Conservation (phyloP, 2,329 filamentous ascomycete species). For the Pyrenophora teres region DNA sequence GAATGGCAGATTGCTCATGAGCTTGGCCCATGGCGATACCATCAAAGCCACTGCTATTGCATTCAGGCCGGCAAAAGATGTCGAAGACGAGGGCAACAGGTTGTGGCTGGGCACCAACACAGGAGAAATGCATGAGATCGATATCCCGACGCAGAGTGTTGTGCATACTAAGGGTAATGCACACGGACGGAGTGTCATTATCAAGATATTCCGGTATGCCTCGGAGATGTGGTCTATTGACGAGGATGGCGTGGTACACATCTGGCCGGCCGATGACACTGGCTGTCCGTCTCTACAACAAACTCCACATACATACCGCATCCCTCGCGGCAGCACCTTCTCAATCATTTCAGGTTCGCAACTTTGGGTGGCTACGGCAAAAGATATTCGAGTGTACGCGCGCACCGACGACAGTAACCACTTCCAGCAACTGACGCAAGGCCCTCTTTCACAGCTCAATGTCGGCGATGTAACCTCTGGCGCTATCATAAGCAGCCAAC, state of each 20-base stretch:
- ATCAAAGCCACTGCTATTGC: constrained; percentile 78
- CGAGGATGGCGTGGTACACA: constrained; percentile 80
- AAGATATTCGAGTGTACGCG: constrained; percentile 82
- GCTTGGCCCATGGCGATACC: constrained; percentile 80
- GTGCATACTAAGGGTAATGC: constrained; percentile 70
- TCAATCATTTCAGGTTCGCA: constrained; percentile 85
- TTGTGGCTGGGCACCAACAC: constrained; percentile 90
- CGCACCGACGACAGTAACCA: constrained; percentile 70
- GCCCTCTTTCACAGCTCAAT: constrained; percentile 71
- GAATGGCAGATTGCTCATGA: constrained; percentile 81
- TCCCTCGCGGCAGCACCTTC: constrained; percentile 82
- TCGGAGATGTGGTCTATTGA: constrained; percentile 95
- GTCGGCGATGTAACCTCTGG: constrained; percentile 89
- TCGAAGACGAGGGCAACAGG: constrained; percentile 78
- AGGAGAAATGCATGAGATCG: constrained; percentile 88
- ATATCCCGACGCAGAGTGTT: constrained; percentile 74
- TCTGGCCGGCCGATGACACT: constrained; percentile 83
- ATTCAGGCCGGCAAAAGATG: constrained; percentile 80
- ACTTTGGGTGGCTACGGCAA: constrained; percentile 86
- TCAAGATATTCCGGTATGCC: constrained; percentile 82
- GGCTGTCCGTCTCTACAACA: constrained; percentile 75
- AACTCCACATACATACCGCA: constrained; percentile 75
- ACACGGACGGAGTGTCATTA: constrained; percentile 78
- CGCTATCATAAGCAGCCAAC: constrained; percentile 72
- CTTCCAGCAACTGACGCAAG: constrained; percentile 75